phyloP scores from a whole-genome alignment of 352 stramenopile genomes.

The Globisporangium takayamanum region DNA sequence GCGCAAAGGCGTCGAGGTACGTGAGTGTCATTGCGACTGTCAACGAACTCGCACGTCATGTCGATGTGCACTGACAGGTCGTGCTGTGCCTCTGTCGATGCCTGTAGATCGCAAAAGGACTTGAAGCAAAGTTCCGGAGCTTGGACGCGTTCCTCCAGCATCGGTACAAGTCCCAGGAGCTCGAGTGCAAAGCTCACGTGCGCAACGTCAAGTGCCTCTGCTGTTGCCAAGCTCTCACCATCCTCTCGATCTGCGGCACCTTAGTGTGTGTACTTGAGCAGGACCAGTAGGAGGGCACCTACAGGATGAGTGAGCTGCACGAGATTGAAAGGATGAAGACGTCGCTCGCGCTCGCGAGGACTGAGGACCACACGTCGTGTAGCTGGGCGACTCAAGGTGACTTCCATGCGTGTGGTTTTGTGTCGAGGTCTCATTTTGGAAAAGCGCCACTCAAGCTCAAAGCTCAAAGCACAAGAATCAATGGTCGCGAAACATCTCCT shows the following conservation, averaged over 20 bases:
- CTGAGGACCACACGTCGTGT: not conserved
- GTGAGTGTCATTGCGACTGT: slow-evolving; percentile 7
- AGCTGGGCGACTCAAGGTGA: too few relatives aligned
- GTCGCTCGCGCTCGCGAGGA: too few relatives aligned
- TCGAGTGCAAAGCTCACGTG: too few relatives aligned
- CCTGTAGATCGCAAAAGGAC: slow-evolving; percentile 4
- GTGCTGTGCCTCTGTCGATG: not conserved
- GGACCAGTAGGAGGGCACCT: too few relatives aligned
- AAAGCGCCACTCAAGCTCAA: not conserved
- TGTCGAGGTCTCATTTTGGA: not conserved
- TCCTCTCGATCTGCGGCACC: too few relatives aligned
- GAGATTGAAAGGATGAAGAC: not conserved
- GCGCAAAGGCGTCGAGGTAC: slow-evolving; percentile 7
- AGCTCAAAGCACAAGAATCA: not conserved
- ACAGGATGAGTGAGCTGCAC: too few relatives aligned
- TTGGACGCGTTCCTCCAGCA: slow-evolving; percentile 11
- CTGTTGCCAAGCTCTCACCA: too few relatives aligned
- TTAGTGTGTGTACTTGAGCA: too few relatives aligned
- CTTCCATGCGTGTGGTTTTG: too few relatives aligned
- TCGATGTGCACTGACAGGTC: not conserved
- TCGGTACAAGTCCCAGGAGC: not conserved
- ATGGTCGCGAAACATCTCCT: slow-evolving; percentile 18
- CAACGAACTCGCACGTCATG: not conserved
- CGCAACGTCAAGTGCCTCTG: too few relatives aligned
- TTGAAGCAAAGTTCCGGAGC: slow-evolving; percentile 13